These are phyloP conservation scores for Dinochytrium kinnereticum DNA, from an alignment of 371 early-diverging fungal species.

Conservation along the genomic window DNA sequence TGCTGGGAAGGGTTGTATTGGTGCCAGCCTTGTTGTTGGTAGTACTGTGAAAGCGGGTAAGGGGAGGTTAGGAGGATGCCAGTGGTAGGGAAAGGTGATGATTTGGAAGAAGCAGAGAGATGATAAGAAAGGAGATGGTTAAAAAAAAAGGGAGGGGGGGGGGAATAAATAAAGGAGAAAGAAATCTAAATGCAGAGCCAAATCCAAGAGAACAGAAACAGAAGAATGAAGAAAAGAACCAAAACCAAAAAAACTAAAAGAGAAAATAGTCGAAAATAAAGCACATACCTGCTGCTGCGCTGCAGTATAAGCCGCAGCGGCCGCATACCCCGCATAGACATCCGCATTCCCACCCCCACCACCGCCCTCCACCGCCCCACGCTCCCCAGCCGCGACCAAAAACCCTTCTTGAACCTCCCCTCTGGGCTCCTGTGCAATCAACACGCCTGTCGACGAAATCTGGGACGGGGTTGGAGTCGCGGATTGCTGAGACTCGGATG, in stretches of 20 bases:
- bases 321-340: not conserved
- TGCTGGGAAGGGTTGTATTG: constrained; percentile 9
- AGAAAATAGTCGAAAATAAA: not conserved
- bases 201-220: not conserved
- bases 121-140: too few relatives aligned
- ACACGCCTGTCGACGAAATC: too few relatives aligned
- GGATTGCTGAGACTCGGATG: too few relatives aligned
- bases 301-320: not conserved
- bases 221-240: not conserved
- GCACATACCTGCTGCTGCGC: not conserved
- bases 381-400: constrained; percentile 13
- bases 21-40: constrained; percentile 4
- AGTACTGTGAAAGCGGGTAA: not conserved
- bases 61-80: too few relatives aligned
- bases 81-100: too few relatives aligned
- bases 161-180: too few relatives aligned
- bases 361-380: constrained; percentile 9
- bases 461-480: too few relatives aligned
- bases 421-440: not conserved
- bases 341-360: not conserved
- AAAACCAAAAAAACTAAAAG: not conserved
- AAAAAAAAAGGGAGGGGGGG: too few relatives aligned
- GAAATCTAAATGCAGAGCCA: too few relatives aligned
- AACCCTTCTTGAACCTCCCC: not conserved
- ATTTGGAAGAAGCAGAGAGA: too few relatives aligned